These are phyloP conservation scores for Syncephalastrum contaminatum DNA, from an alignment of 371 early-diverging fungal species.

Conservation along the genomic window DNA sequence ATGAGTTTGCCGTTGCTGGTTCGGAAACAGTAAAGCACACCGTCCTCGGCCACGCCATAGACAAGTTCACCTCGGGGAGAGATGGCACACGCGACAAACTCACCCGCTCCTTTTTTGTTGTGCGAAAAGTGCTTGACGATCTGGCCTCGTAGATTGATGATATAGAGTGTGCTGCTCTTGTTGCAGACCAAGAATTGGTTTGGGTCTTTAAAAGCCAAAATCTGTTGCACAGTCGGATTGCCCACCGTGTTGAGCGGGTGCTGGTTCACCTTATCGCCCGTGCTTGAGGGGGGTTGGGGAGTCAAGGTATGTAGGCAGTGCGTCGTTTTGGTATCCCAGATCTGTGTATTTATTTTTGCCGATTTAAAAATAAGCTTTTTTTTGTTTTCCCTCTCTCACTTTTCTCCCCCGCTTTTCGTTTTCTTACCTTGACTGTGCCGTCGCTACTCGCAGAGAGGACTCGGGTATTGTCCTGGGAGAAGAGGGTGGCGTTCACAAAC, in stretches of 20 bases:
- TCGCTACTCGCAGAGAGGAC: constrained; percentile 85
- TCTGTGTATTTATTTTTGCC: constrained; percentile 28
- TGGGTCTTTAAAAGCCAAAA: constrained; percentile 38
- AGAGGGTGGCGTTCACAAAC: constrained; percentile 81
- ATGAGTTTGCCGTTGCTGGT: constrained; percentile 47
- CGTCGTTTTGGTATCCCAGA: constrained; percentile 75
- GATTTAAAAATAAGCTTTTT: not conserved
- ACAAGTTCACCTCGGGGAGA: constrained; percentile 78
- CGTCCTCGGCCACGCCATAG: constrained; percentile 70
- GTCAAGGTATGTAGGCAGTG: constrained; percentile 44
- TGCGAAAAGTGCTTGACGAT: constrained; percentile 40
- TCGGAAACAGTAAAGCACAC: constrained; percentile 59
- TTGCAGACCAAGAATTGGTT: constrained; percentile 71
- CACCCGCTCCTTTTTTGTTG: constrained; percentile 41
- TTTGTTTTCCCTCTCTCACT: not conserved
- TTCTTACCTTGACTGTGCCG: constrained; percentile 78
- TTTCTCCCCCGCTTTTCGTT: not conserved
- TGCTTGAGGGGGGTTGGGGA: constrained; percentile 26
- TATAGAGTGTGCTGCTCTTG: constrained; percentile 60
- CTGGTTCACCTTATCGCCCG: not conserved
- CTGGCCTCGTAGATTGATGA: constrained; percentile 64
- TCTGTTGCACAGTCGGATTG: constrained; percentile 25
- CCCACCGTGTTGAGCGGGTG: constrained; percentile 7
- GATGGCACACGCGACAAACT: constrained; percentile 62
- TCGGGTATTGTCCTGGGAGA: constrained; percentile 61